phyloP scores from a whole-genome alignment of 2,329 filamentous ascomycete genomes.

The Pseudocercospora cruenta region DNA sequence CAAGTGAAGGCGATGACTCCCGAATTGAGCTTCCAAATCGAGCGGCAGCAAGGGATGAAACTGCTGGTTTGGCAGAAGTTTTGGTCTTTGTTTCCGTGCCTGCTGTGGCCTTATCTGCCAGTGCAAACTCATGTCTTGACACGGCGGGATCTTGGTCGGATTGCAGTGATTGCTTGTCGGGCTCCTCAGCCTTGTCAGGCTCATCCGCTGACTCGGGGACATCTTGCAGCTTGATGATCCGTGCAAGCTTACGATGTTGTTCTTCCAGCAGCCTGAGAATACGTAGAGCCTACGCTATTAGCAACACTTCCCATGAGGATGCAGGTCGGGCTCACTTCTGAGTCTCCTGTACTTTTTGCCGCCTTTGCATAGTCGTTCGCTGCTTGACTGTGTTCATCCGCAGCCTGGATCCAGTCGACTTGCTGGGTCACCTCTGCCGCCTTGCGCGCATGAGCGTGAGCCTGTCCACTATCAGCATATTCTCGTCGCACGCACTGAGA shows the following conservation, averaged over 20 bases:
- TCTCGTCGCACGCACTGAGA: not conserved
- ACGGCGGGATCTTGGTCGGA: constrained; percentile 25
- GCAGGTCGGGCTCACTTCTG: constrained; percentile 48
- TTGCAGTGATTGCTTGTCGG: not conserved
- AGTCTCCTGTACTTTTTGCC: constrained; percentile 69
- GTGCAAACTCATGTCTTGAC: constrained; percentile 52
- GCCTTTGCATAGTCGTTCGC: constrained; percentile 87
- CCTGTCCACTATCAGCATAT: constrained; percentile 53
- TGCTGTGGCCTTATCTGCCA: constrained; percentile 29
- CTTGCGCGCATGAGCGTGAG: constrained; percentile 85
- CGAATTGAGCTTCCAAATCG: constrained; percentile 32
- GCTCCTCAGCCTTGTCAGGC: not conserved
- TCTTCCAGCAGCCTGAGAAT: constrained; percentile 83
- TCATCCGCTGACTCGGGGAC: constrained; percentile 9
- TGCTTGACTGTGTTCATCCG: constrained; percentile 84
- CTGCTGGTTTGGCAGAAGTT: constrained; percentile 18
- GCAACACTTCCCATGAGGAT: not conserved
- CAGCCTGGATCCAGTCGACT: constrained; percentile 76
- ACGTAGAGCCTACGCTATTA: constrained; percentile 71
- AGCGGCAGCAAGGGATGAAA: constrained; percentile 32
- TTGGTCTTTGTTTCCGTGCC: not conserved
- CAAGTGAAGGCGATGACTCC: constrained; percentile 42
- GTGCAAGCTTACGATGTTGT: constrained; percentile 82
- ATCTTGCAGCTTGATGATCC: constrained; percentile 72
- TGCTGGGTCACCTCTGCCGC: constrained; percentile 73